These are phyloP conservation scores for Solanum aculeatissimum DNA, from an alignment of 305 asterid species.

Conservation along the genomic window DNA sequence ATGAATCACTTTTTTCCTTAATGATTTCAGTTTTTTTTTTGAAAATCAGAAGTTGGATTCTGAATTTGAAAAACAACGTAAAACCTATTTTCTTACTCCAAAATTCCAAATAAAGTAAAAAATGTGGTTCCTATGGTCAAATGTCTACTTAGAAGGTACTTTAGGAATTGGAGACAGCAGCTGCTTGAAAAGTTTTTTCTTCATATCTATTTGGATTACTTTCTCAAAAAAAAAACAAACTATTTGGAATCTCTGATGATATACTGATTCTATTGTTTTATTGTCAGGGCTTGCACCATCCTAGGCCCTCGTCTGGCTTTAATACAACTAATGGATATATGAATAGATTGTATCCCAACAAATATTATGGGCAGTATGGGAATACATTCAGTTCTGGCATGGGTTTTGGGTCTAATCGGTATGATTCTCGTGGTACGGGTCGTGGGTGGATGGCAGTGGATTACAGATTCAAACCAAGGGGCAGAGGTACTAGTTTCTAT, in stretches of 20 bases:
- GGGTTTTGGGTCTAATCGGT: slow-evolving; percentile 37
- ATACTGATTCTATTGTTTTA: background rate
- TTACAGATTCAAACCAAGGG: slow-evolving; percentile 43
- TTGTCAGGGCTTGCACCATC: slow-evolving; percentile 25
- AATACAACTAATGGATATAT: slow-evolving; percentile 34
- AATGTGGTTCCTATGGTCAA: background rate
- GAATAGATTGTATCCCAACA: slow-evolving; percentile 47
- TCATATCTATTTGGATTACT: background rate
- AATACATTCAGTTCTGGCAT: slow-evolving; percentile 36
- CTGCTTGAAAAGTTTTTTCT: background rate
- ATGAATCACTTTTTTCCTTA: background rate
- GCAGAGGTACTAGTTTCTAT: slow-evolving; percentile 35
- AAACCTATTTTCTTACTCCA: background rate
- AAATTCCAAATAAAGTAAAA: background rate
- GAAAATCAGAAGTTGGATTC: background rate
- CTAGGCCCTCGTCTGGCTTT: slow-evolving; percentile 18
- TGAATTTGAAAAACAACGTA: background rate
- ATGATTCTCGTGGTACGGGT: slow-evolving; percentile 25
- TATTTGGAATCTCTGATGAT: background rate
- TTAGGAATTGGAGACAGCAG: background rate
- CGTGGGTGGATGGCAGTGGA: slow-evolving; percentile 45
- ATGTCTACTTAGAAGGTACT: background rate
- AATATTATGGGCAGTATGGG: slow-evolving; percentile 33
- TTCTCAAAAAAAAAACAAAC: too few relatives aligned
- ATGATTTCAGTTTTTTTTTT: background rate